A percentile compares a stretch with the other conserved stretches of the same genome.
Evolutionary conservation across 768 basidiomycete species (phyloP).

Genomic region (Sporobolomyces phaffii): DNA sequence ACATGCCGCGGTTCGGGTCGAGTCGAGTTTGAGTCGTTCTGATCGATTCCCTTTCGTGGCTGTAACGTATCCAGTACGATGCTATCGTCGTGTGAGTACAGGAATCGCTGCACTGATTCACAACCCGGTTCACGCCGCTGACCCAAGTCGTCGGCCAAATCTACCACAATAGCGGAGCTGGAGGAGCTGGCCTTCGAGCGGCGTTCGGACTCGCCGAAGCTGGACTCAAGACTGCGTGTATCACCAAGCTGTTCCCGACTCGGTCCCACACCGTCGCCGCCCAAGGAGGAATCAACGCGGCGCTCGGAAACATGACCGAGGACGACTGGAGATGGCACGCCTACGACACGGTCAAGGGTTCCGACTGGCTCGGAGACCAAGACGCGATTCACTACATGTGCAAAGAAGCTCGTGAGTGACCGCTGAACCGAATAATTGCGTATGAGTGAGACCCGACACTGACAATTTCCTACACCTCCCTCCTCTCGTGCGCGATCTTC

Average conservation of each 20-base stretch:
- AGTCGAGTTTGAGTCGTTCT: too few relatives aligned
- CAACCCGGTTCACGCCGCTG: too few relatives aligned
- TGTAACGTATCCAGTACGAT: constrained; percentile 57
- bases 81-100: constrained; percentile 87
- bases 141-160: constrained; percentile 4
- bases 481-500: background rate
- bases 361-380: constrained; percentile 94
- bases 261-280: constrained; percentile 98
- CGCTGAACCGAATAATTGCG: background rate
- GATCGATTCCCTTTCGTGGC: too few relatives aligned
- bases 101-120: background rate
- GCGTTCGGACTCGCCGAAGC: constrained; percentile 98
- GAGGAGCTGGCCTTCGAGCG: constrained; percentile 94
- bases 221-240: constrained; percentile 97
- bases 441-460: too few relatives aligned
- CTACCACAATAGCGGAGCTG: constrained; percentile 67
- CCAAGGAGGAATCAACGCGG: constrained; percentile 96
- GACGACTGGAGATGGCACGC: constrained; percentile 64
- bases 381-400: constrained; percentile 99
- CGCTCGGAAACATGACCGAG: constrained; percentile 84
- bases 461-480: too few relatives aligned
- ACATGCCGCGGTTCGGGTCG: constrained; percentile 1
- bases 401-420: constrained; percentile 81
- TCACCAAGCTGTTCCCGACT: constrained; percentile 97
- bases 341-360: constrained; percentile 74